phyloP scores from a whole-genome alignment of 352 stramenopile genomes.

The Pythium dissimile region DNA sequence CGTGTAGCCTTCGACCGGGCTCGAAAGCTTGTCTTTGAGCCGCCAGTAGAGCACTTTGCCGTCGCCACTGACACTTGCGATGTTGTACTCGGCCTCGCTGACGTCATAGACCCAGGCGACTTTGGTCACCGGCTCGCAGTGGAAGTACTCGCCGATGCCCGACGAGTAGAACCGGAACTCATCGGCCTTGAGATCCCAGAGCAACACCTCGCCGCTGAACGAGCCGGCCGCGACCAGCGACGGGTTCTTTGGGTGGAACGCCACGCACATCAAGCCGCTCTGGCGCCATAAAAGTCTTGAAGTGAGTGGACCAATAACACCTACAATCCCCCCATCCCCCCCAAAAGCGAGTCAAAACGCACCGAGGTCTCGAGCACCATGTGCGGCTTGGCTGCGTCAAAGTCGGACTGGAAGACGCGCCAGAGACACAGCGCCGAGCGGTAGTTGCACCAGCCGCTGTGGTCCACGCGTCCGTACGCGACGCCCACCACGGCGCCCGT shows the following conservation, averaged over 20 bases:
- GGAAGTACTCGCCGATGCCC: slow-evolving; percentile 87
- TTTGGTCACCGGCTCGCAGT: slow-evolving; percentile 82
- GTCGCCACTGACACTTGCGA: slow-evolving; percentile 78
- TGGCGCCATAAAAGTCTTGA: slow-evolving; percentile 11
- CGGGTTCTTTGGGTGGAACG: slow-evolving; percentile 79
- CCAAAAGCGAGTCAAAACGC: slow-evolving; percentile 5
- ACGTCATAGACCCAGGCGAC: slow-evolving; percentile 81
- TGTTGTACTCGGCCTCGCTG: slow-evolving; percentile 69
- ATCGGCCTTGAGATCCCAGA: slow-evolving; percentile 71
- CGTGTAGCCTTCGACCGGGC: slow-evolving; percentile 84
- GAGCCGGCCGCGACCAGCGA: slow-evolving; percentile 78
- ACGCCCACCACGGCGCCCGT: slow-evolving; percentile 82
- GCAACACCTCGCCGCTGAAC: slow-evolving; percentile 85
- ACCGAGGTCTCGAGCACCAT: slow-evolving; percentile 78
- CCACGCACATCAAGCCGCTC: slow-evolving; percentile 87
- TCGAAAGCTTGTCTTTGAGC: slow-evolving; percentile 83
- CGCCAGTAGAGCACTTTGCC: slow-evolving; percentile 86
- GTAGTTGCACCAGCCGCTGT: slow-evolving; percentile 87
- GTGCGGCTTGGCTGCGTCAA: slow-evolving; percentile 59
- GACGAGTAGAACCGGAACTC: slow-evolving; percentile 70
- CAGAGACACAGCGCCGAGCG: slow-evolving; percentile 82
- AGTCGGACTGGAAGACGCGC: slow-evolving; percentile 81
- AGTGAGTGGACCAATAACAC: too few relatives aligned
- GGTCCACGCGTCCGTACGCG: slow-evolving; percentile 81
- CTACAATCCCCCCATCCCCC: too few relatives aligned